Conservation (phyloP, 352 stramenopile species). For the Globisporangium recalcitrans region DNA sequence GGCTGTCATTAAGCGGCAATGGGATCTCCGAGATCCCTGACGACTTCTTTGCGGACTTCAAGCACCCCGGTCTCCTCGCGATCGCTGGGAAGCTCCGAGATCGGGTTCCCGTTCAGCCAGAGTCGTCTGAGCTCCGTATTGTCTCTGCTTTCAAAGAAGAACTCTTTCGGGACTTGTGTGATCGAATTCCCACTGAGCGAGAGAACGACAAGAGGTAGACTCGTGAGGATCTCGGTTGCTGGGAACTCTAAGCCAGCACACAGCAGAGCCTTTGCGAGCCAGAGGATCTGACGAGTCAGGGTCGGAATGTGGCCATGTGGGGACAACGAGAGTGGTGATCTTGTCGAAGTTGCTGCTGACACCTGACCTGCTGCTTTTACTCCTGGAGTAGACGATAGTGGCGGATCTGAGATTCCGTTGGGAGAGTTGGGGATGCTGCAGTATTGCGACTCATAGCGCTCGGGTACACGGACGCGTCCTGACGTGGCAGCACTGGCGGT, state of each 20-base stretch:
- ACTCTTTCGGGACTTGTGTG: not conserved
- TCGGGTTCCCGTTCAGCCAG: slow-evolving; percentile 6
- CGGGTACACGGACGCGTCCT: slow-evolving; percentile 13
- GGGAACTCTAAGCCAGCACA: not conserved
- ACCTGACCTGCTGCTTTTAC: not conserved
- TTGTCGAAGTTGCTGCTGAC: not conserved
- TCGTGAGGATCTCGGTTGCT: not conserved
- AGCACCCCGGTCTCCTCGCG: not conserved
- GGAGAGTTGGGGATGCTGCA: not conserved
- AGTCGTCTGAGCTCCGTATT: not conserved
- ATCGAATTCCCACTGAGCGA: slow-evolving; percentile 6
- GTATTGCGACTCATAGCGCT: not conserved
- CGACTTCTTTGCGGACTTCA: no score
- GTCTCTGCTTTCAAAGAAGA: slow-evolving; percentile 1
- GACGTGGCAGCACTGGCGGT: not conserved
- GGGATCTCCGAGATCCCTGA: no score
- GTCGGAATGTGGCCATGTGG: not conserved
- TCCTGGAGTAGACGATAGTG: not conserved
- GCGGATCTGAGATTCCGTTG: not conserved
- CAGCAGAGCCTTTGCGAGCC: not conserved
- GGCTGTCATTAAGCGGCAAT: slow-evolving; percentile 9
- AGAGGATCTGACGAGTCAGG: not conserved
- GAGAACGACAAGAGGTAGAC: slow-evolving; percentile 2
- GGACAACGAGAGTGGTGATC: not conserved
- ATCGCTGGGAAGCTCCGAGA: not conserved